Percentiles rank a stretch among this genome's conserved stretches.
phyloP scores from a whole-genome alignment of 345 rosid species.

The Theobroma cacao region DNA sequence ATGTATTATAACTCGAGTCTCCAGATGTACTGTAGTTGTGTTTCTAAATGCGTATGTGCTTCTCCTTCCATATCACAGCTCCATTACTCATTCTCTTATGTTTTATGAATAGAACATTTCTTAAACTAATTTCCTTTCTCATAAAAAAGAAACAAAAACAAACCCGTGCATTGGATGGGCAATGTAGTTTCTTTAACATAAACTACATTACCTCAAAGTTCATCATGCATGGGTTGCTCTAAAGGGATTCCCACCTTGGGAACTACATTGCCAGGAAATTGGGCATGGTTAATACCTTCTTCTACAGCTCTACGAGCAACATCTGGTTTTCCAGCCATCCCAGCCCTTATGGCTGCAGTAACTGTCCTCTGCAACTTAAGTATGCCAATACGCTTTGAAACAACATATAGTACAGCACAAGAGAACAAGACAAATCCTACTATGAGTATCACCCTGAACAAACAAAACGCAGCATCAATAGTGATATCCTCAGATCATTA shows the following conservation, averaged over 20 bases:
- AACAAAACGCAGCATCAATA: slow-evolving; percentile 20
- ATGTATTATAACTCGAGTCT: too few relatives aligned
- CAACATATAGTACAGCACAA: slow-evolving; percentile 80
- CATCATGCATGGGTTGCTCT: slow-evolving; percentile 57
- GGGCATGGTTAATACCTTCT: slow-evolving; percentile 40
- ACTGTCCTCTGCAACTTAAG: slow-evolving; percentile 72
- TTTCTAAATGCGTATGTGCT: neutral
- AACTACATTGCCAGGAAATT: slow-evolving; percentile 38
- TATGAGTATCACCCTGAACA: slow-evolving; percentile 61
- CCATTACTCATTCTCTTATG: neutral
- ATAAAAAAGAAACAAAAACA: neutral
- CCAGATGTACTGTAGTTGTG: too few relatives aligned
- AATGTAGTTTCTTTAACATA: neutral
- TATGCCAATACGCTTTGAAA: slow-evolving; percentile 78
- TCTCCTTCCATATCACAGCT: neutral
- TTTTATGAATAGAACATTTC: neutral
- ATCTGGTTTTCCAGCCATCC: slow-evolving; percentile 52
- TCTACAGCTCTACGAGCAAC: slow-evolving; percentile 31
- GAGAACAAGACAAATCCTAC: slow-evolving; percentile 67
- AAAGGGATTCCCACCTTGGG: slow-evolving; percentile 39
- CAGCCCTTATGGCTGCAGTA: slow-evolving; percentile 73
- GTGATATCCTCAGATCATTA: neutral
- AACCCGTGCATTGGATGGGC: too few relatives aligned
- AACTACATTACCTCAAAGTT: slow-evolving; percentile 49
- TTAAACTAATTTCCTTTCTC: neutral